Base-by-base conservation (phyloP, 2,329 filamentous ascomycete species). In the Botryotinia globosa region DNA sequence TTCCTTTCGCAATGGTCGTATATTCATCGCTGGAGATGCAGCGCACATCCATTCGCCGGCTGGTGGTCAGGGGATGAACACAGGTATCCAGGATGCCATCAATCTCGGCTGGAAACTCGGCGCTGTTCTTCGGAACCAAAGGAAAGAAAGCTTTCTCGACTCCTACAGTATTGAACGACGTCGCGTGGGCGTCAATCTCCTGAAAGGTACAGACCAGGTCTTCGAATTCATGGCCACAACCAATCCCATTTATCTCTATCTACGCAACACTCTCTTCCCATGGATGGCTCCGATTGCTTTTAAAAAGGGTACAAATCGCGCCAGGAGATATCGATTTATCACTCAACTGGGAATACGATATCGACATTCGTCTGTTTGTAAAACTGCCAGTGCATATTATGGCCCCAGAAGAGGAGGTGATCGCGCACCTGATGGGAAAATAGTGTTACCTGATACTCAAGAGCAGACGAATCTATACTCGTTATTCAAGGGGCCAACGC, bases 81-180 rank as follows among this genome's bases (percentile, higher is more conserved):
- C 79, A 1, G 81, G 80, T 2, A 79, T 82, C 4, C 80, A 80
- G 6, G 81, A 83, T 69, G 77, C 80, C 22, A 75, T 81, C 42
- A 80, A 82, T 67, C 71, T 83, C 0, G 81, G 77, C 5, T 83
- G 81, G 81, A 82, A 82, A 68, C 75, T 82, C 1, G 81, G 67
- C 29, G 63, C 48, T 58, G 72, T 73, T 42, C 39, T 73, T 82
- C 0, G 87, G 25, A 70, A 70, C 3, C 68, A 77, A 48, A 74
- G 81, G 2, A 79, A 79, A 18, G 78, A 83, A 16, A 75, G 79
- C 0, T 79, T 88, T 1, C 80, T 89, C 0, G 80, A 85, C 66
- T 84, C 82, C 20, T 88, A 87, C 76, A 81, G 85, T 69, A 75
- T 77, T 4, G 86, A 88, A 76, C 83, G 86, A 10, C 81, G 82